These are phyloP conservation scores for Coniosporium apollinis DNA, from an alignment of 495 filamentous ascomycete species.

Conservation along the genomic window DNA sequence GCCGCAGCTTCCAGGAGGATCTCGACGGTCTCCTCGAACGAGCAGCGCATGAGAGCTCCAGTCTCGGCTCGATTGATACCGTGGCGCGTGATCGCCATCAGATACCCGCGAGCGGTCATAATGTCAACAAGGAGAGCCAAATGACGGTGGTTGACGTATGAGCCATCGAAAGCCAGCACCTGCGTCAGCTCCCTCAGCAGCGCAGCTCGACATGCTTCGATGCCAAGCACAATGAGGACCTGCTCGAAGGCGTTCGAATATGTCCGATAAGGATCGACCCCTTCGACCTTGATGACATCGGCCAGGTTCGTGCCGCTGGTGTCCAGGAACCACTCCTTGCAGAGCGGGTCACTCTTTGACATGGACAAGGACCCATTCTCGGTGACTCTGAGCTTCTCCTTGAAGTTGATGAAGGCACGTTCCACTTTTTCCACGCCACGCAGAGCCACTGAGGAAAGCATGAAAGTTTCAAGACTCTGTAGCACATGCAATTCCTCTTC, in stretches of 20 bases:
- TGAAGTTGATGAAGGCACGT: conserved; percentile 80
- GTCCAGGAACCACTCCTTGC: conserved; percentile 89
- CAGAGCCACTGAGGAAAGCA: conserved; percentile 76
- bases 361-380: conserved; percentile 53
- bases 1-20: conserved; percentile 91
- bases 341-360: conserved; percentile 49
- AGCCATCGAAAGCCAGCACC: conserved; percentile 92
- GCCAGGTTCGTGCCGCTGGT: conserved; percentile 76
- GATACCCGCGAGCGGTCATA: conserved; percentile 84
- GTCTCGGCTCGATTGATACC: conserved; percentile 98
- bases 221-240: conserved; percentile 83
- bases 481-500: conserved; percentile 79
- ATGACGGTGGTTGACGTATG: conserved; percentile 98
- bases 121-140: conserved; percentile 92
- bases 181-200: conserved; percentile 74
- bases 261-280: conserved; percentile 77
- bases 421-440: conserved; percentile 80
- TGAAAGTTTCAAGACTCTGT: conserved; percentile 76
- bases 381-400: conserved; percentile 40
- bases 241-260: conserved; percentile 93
- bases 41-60: conserved; percentile 96
- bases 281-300: conserved; percentile 67
- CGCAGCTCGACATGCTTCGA: conserved; percentile 77
- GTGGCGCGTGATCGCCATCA: conserved; percentile 93
- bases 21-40: conserved; percentile 98